A percentile compares a stretch with the other conserved stretches of the same genome.
These are phyloP conservation scores for Macrocystidia cucumis DNA, from an alignment of 1,284 basidiomycete genomes.

Conservation along the genomic window DNA sequence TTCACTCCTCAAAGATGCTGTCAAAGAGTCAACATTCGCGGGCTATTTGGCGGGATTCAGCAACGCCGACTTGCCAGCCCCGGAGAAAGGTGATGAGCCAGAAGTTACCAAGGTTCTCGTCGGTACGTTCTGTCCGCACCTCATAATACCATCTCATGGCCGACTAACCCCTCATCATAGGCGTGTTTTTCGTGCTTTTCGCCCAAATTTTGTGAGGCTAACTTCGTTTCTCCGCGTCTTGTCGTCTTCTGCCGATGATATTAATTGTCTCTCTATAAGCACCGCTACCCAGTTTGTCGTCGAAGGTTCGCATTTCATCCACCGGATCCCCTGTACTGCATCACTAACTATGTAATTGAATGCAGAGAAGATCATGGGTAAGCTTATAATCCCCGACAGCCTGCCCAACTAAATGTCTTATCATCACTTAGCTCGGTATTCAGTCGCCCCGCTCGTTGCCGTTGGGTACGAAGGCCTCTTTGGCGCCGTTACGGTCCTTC, in stretches of 20 bases:
- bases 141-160: conserved; percentile 9
- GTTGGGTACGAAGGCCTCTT: conserved; percentile 95
- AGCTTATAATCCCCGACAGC: conserved; percentile 10
- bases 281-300: conserved; percentile 90
- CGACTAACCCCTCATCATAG: conserved; percentile 22
- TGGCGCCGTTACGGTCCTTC: conserved; percentile 72
- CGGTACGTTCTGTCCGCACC: conserved; percentile 39
- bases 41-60: conserved; percentile 15
- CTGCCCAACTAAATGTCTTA: conserved; percentile 4
- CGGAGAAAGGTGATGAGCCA: conserved; percentile 42
- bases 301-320: conserved; percentile 76
- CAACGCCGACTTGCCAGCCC: conserved; percentile 16
- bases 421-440: conserved; percentile 52
- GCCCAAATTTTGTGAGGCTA: conserved; percentile 89
- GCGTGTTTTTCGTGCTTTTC: conserved; percentile 88
- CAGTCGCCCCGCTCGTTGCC: conserved; percentile 87
- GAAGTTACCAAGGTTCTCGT: conserved; percentile 61
- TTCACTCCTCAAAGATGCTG: conserved; percentile 72
- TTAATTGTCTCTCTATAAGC: conserved; percentile 31
- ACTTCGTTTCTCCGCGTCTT: conserved; percentile 6
- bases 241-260: conserved; percentile 12
- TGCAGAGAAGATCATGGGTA: conserved; percentile 79
- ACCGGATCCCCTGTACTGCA: conserved; percentile 4
- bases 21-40: conserved; percentile 32
- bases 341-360: conserved; percentile 4